phyloP scores from a whole-genome alignment of 371 early-diverging fungal genomes.

The Mucor mucedo region DNA sequence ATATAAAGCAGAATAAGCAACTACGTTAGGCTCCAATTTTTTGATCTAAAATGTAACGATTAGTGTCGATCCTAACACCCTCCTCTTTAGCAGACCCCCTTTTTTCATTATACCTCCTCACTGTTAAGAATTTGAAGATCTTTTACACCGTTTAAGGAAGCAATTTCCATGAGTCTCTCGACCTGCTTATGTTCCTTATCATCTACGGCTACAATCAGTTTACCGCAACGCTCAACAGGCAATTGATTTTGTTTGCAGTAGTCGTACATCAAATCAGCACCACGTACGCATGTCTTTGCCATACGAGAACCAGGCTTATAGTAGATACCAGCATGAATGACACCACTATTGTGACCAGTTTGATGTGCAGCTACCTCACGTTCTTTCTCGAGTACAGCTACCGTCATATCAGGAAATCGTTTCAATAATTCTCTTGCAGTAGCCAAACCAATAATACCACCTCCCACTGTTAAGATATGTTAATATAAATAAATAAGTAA shows the following conservation, averaged over 20 bases:
- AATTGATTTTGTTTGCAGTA: constrained; percentile 51
- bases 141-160: constrained; percentile 49
- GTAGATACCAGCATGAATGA: constrained; percentile 54
- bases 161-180: constrained; percentile 47
- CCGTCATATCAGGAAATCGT: constrained; percentile 52
- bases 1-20: constrained; percentile 49
- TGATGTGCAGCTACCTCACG: constrained; percentile 58
- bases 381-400: constrained; percentile 56
- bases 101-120: constrained; percentile 33
- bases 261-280: constrained; percentile 54
- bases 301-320: constrained; percentile 53
- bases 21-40: constrained; percentile 51
- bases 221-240: constrained; percentile 54
- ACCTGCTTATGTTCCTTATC: constrained; percentile 47
- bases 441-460: constrained; percentile 57
- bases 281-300: constrained; percentile 54
- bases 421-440: constrained; percentile 56
- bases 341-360: constrained; percentile 57
- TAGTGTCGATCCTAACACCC: background rate
- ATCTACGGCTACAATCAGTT: constrained; percentile 49
- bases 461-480: constrained; percentile 37
- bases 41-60: constrained; percentile 28
- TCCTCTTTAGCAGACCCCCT: background rate
- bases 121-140: constrained; percentile 45
- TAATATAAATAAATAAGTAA: background rate